A percentile compares a stretch with the other conserved stretches of the same genome.
These are phyloP conservation scores for Kregervanrija pseudodelftensis DNA, from an alignment of 805 yeast species.

Conservation along the genomic window DNA sequence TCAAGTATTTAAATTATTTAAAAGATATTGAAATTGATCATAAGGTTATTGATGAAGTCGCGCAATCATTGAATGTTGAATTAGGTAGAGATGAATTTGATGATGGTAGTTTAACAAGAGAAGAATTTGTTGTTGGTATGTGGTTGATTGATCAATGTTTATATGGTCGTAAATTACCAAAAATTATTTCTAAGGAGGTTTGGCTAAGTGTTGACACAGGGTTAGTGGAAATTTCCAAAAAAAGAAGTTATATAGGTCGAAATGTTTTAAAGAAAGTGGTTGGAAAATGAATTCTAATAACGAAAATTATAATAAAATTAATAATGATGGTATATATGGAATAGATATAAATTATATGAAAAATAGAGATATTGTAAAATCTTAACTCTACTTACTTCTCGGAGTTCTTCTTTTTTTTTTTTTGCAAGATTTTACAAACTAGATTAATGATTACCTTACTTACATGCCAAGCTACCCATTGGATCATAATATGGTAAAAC, in stretches of 20 bases:
- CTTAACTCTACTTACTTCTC: too few species aligned
- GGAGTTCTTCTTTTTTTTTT: too few species aligned
- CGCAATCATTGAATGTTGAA: conserved; percentile 16
- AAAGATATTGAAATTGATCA: neutral
- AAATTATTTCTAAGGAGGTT: conserved; percentile 52
- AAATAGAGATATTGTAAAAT: too few species aligned
- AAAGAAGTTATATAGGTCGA: conserved; percentile 1
- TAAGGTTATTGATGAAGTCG: neutral
- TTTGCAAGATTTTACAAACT: too few species aligned
- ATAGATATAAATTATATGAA: neutral
- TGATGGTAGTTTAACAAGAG: conserved; percentile 72
- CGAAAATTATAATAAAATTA: neutral
- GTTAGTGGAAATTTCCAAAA: neutral
- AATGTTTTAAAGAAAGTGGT: conserved; percentile 10
- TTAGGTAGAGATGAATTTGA: conserved; percentile 47
- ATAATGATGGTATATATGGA: neutral
- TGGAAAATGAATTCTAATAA: conserved; percentile 1
- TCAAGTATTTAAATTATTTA: conserved; percentile 30
- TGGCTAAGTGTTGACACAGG: conserved; percentile 69
- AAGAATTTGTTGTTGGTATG: conserved; percentile 91
- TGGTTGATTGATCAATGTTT: conserved; percentile 96
- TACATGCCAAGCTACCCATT: conserved; percentile 62
- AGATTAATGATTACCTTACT: neutral
- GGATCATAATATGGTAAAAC: conserved; percentile 69
- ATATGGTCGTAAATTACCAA: conserved; percentile 87